Conservation (phyloP, 495 filamentous ascomycete species). For the Cladorrhinum samala region DNA sequence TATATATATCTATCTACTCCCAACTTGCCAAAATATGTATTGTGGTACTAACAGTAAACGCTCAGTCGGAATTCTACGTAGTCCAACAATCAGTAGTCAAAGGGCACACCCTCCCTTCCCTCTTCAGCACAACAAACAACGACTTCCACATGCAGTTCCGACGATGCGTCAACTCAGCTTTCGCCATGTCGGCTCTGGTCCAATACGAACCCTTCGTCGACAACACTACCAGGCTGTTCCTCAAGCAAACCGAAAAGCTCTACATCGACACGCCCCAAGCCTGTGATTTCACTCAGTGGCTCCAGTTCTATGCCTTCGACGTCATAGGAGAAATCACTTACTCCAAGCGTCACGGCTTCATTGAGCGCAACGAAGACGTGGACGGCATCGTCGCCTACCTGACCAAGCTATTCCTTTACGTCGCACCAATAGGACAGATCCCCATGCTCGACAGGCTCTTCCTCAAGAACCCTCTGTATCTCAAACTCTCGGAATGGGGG, state of each 20-base stretch:
- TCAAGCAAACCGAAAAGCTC: constrained; percentile 54
- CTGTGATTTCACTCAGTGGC: constrained; percentile 66
- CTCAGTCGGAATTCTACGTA: constrained; percentile 63
- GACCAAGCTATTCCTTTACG: constrained; percentile 49
- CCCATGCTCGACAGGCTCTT: constrained; percentile 56
- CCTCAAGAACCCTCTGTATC: constrained; percentile 55
- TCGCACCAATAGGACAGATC: constrained; percentile 57
- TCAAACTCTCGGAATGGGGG: constrained; percentile 43
- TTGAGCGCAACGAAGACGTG: constrained; percentile 58
- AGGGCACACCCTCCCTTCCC: constrained; percentile 57
- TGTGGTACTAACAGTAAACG: constrained; percentile 14
- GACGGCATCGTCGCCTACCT: constrained; percentile 55
- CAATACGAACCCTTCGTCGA: constrained; percentile 72
- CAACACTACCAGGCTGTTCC: constrained; percentile 56
- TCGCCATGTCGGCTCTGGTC: constrained; percentile 65
- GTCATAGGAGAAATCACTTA: constrained; percentile 66
- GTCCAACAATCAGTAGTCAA: constrained; percentile 61
- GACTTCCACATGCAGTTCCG: constrained; percentile 66
- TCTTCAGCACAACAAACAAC: constrained; percentile 75
- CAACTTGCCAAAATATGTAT: too few relatives aligned
- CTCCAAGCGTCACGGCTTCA: constrained; percentile 56
- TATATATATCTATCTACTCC: too few relatives aligned
- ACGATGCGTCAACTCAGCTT: constrained; percentile 63
- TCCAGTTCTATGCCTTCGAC: constrained; percentile 77
- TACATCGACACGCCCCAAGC: constrained; percentile 45